Base-by-base conservation (phyloP, 768 basidiomycete species). In the Leucosporidium scottii region DNA sequence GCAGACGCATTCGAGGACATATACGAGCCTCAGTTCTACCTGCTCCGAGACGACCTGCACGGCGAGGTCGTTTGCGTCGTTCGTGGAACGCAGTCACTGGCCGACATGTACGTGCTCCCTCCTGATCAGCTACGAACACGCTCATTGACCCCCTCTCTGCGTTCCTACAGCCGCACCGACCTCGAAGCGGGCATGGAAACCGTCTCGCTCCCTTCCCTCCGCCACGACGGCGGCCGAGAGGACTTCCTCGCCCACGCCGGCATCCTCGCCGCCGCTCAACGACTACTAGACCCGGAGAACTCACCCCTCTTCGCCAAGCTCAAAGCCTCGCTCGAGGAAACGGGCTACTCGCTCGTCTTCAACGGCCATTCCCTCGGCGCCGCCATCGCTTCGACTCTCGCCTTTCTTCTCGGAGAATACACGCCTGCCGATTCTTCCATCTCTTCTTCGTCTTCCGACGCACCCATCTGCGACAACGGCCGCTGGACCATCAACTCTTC, bases 291-390 rank as follows among this genome's bases (percentile, higher is more conserved):
- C 15, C 59, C 62, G 27, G 57, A 54, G 1, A 6, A 54, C 20
- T 28, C 49, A 6, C 61, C 63, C 10, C 65, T 72, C 15, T 60
- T 64, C 44, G 5, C 31, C 6, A 64, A 67, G 21, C 61, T 72
- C 17, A 28, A n/a, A 1, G 30, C 65, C 7, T 25, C 58, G 12
- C 56, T 69, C 20, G 65, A 64, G 44, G 65, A 58, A 15, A 57
- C 65, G 0, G 59, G 60, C 3, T 69, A 69, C 61, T 44, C 63
- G 20, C 62, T 72, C 7, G 62, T 67, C 30, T 53, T 72, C 18
- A 64, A 62, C 8, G 71, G 71, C 1, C 71, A 72, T 58, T 62
- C 59, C 0, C 66, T 72, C 59, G 71, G 71, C 25, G 68, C 65
- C 12, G 68, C 68, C 18, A 60, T 72, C 30, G 65, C 67, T 0